Percentiles rank a stretch among this genome's conserved stretches.
These are phyloP conservation scores for Balakata baccata DNA, from an alignment of 345 rosid genomes.

Conservation along the genomic window DNA sequence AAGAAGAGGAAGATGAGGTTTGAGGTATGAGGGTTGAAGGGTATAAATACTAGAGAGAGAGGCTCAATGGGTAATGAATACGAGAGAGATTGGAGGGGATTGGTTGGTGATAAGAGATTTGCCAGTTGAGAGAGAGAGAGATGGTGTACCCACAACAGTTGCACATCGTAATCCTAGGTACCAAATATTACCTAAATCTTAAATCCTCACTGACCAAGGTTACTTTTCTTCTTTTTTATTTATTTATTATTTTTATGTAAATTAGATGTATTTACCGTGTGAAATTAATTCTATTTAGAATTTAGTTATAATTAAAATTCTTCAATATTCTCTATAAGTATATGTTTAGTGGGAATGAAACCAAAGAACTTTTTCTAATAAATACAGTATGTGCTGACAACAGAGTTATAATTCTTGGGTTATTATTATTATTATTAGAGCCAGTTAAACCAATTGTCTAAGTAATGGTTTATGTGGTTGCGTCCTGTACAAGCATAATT, in stretches of 20 bases:
- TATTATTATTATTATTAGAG: no score
- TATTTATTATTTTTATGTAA: no score
- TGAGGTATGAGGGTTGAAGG: background rate
- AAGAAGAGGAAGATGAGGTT: background rate
- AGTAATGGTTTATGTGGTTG: constrained; percentile 14
- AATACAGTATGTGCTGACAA: no score
- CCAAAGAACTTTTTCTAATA: no score
- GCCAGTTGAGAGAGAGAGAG: constrained; percentile 16
- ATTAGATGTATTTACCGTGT: no score
- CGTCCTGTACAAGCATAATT: constrained; percentile 39
- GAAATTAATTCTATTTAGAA: no score
- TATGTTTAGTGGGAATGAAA: no score
- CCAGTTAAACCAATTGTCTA: background rate
- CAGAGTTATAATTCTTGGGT: no score
- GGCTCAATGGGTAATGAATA: constrained; percentile 20
- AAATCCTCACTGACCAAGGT: constrained; percentile 31
- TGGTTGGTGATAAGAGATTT: no score
- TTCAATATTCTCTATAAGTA: no score
- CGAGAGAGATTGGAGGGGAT: constrained; percentile 14
- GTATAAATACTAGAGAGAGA: constrained; percentile 3
- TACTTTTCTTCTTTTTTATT: no score
- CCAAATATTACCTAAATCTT: constrained; percentile 40
- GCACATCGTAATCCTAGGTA: constrained; percentile 51
- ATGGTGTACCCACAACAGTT: constrained; percentile 40
- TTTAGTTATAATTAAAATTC: no score